phyloP scores from a whole-genome alignment of 441 rosid species.

The Flueggea neowawraea region DNA sequence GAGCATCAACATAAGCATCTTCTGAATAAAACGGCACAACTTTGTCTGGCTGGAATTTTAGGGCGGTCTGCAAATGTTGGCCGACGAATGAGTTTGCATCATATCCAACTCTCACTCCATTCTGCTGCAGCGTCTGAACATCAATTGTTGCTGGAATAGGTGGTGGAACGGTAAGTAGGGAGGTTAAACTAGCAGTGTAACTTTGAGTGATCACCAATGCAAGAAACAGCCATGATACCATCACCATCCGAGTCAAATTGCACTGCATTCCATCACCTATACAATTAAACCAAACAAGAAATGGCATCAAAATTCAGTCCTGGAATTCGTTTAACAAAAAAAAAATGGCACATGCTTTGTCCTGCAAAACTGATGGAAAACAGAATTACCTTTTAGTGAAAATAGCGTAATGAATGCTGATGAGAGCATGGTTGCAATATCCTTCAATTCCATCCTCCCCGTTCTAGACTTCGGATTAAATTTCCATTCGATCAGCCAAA shows the following conservation, averaged over 20 bases:
- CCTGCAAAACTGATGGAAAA: neutral
- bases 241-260: conserved; percentile 17
- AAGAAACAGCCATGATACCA: conserved; percentile 15
- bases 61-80: conserved; percentile 7
- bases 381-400: conserved; percentile 14
- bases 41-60: conserved; percentile 3
- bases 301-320: too few species aligned
- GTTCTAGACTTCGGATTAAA: neutral
- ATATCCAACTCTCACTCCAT: conserved; percentile 16
- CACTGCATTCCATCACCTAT: conserved; percentile 11
- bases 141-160: neutral
- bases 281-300: neutral
- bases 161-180: conserved; percentile 9
- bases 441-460: conserved; percentile 7
- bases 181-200: conserved; percentile 11
- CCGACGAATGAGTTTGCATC: conserved; percentile 16
- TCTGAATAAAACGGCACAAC: neutral
- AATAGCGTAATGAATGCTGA: conserved; percentile 20
- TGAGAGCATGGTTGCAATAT: conserved; percentile 15
- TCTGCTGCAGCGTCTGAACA: conserved; percentile 4
- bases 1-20: conserved; percentile 6
- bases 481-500: conserved; percentile 21
- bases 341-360: too few species aligned
- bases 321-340: too few species aligned
- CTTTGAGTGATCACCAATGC: conserved; percentile 17